phyloP scores from a whole-genome alignment of 2,329 filamentous ascomycete genomes.

The Talaromyces sp. region DNA sequence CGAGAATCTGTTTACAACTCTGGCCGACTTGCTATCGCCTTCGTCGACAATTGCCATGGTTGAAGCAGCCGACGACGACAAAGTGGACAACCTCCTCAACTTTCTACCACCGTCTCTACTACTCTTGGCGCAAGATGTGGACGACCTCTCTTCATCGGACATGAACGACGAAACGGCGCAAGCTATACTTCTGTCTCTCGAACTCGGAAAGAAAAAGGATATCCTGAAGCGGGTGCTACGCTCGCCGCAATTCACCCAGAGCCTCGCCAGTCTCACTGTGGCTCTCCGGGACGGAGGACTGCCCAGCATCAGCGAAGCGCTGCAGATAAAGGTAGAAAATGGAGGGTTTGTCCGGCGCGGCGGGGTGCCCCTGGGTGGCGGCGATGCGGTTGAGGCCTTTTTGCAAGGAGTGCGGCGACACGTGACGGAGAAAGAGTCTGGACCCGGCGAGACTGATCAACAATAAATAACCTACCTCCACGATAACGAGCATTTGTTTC shows the following conservation, averaged over 20 bases:
- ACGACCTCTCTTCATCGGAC: constrained; percentile 59
- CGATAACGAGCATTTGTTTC: not conserved
- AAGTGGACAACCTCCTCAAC: constrained; percentile 69
- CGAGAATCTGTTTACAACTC: constrained; percentile 70
- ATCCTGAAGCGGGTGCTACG: constrained; percentile 77
- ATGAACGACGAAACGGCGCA: constrained; percentile 64
- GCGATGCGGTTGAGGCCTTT: constrained; percentile 86
- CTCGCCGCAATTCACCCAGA: constrained; percentile 88
- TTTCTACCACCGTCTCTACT: constrained; percentile 76
- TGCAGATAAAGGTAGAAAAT: constrained; percentile 75
- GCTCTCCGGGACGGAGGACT: constrained; percentile 86
- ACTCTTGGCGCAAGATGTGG: constrained; percentile 66
- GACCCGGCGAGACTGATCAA: not conserved
- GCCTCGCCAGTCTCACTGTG: constrained; percentile 76
- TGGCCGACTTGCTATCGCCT: constrained; percentile 79
- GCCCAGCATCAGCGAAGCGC: constrained; percentile 81
- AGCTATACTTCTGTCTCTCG: constrained; percentile 70
- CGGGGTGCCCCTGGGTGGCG: constrained; percentile 79
- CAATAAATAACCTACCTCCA: not conserved
- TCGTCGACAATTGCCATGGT: constrained; percentile 74
- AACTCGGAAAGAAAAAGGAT: constrained; percentile 69
- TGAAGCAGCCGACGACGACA: constrained; percentile 58
- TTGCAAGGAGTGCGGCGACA: constrained; percentile 81
- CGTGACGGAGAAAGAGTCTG: constrained; percentile 52
- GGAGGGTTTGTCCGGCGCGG: constrained; percentile 76